Conservation (phyloP, 176 grass and related monocot species). For the Carex cristatella region DNA sequence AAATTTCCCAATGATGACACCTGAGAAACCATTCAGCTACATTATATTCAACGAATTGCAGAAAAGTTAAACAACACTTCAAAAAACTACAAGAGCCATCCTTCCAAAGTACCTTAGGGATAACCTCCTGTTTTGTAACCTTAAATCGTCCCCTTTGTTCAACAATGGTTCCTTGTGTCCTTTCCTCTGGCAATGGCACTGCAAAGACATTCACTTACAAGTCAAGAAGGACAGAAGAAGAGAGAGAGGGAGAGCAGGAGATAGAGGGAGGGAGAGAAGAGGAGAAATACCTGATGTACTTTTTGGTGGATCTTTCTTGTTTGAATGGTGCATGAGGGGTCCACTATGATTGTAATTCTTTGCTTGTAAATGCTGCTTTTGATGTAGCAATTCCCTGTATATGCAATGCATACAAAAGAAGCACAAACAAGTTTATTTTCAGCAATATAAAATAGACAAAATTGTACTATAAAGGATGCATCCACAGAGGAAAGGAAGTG, state of each 20-base stretch:
- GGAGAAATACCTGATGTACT: constrained; percentile 51
- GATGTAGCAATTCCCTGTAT: constrained; percentile 45
- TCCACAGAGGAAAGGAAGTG: neutral
- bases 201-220: constrained; percentile 14
- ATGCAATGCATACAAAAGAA: constrained; percentile 19
- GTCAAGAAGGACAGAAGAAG: constrained; percentile 7
- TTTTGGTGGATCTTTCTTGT: constrained; percentile 45
- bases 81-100: neutral
- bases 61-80: constrained; percentile 7
- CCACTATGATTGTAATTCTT: constrained; percentile 62
- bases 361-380: constrained; percentile 42
- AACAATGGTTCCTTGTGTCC: constrained; percentile 54
- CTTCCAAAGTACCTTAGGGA: constrained; percentile 61
- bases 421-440: constrained; percentile 3
- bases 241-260: neutral
- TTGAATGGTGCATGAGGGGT: constrained; percentile 43
- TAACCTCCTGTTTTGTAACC: constrained; percentile 58
- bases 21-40: constrained; percentile 29
- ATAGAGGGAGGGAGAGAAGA: neutral
- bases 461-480: neutral
- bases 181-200: constrained; percentile 37
- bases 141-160: constrained; percentile 82
- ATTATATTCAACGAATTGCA: constrained; percentile 11
- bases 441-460: neutral
- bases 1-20: constrained; percentile 30